phyloP scores from a whole-genome alignment of 768 basidiomycete genomes.

The Fomitopsis pulvina region DNA sequence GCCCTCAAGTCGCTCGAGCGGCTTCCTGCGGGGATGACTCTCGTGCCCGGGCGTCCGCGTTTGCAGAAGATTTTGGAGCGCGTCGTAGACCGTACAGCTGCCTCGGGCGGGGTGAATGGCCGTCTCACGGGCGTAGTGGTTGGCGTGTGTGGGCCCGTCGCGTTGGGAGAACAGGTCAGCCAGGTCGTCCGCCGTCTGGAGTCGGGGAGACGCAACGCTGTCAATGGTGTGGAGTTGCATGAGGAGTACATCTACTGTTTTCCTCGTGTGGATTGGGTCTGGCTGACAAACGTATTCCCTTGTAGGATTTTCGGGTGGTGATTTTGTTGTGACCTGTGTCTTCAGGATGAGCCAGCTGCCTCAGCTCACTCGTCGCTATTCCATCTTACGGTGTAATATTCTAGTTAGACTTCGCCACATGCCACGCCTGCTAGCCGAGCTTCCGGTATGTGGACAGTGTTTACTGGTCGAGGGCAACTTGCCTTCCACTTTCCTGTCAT shows the following conservation, averaged over 20 bases:
- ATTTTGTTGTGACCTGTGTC: not conserved
- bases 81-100: slow-evolving; percentile 19
- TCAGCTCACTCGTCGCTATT: not conserved
- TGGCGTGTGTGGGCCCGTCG: slow-evolving; percentile 36
- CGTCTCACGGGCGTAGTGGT: slow-evolving; percentile 30
- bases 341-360: not conserved
- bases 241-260: slow-evolving; percentile 29
- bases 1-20: slow-evolving; percentile 5
- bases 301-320: slow-evolving; percentile 1
- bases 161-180: slow-evolving; percentile 31
- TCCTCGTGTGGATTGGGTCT: not conserved
- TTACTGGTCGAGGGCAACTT: not conserved
- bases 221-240: slow-evolving; percentile 36
- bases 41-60: slow-evolving; percentile 23
- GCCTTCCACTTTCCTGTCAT: not conserved
- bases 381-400: not conserved
- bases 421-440: not conserved
- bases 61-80: slow-evolving; percentile 10
- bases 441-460: not conserved
- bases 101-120: slow-evolving; percentile 12
- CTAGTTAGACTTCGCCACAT: not conserved
- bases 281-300: not conserved
- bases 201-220: slow-evolving; percentile 24
- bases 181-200: slow-evolving; percentile 30
- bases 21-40: slow-evolving; percentile 24